A percentile compares a stretch with the other conserved stretches of the same genome.
Evolutionary conservation across 352 stramenopile genomes (phyloP).

Genomic region (Phytopythium oedochilum): DNA sequence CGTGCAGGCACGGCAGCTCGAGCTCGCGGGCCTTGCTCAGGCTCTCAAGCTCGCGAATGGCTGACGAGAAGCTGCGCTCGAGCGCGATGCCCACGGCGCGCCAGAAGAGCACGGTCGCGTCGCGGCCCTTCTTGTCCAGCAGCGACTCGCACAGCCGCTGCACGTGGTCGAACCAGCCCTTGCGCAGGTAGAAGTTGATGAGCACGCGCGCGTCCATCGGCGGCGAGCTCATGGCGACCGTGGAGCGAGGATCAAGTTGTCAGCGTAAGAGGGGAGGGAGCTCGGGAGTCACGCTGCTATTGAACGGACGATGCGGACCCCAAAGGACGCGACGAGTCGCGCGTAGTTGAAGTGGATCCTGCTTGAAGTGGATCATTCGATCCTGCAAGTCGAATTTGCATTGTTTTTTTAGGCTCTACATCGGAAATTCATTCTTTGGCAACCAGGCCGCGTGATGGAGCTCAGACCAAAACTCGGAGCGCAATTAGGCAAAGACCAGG

Average conservation of each 20-base stretch:
- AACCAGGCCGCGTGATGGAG: too few relatives aligned
- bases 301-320: not conserved
- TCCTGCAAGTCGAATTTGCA: too few relatives aligned
- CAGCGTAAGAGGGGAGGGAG: too few relatives aligned
- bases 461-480: too few relatives aligned
- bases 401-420: too few relatives aligned
- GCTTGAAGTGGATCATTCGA: too few relatives aligned
- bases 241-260: too few relatives aligned
- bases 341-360: not conserved
- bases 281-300: too few relatives aligned
- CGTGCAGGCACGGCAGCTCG: conserved; percentile 73
- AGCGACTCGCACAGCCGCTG: conserved; percentile 75
- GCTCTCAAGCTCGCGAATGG: conserved; percentile 82
- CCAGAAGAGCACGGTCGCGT: conserved; percentile 84
- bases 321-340: not conserved
- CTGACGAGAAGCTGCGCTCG: conserved; percentile 71
- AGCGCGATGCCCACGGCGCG: conserved; percentile 75
- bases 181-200: conserved; percentile 87
- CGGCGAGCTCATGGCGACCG: not conserved
- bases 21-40: conserved; percentile 74
- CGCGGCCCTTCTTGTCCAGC: conserved; percentile 79
- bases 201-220: conserved; percentile 59
- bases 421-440: too few relatives aligned
- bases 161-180: conserved; percentile 85
- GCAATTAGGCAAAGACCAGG: not conserved